These are phyloP conservation scores for Pseudonitzschia multiseries DNA, from an alignment of 108 stramenopile genomes.

Conservation along the genomic window DNA sequence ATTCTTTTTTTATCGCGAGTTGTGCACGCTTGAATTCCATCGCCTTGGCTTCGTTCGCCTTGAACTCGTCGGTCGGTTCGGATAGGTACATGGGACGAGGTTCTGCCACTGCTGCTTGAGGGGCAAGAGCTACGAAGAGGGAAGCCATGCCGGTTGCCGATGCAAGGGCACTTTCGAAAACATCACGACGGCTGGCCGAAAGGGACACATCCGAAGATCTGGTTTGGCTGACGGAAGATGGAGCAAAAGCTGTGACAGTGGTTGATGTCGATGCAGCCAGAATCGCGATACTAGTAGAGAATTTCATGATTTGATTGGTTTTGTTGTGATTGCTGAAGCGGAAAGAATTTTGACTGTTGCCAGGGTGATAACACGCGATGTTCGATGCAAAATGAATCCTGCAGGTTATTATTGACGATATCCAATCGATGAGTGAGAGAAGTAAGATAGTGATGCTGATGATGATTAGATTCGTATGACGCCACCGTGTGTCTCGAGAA, in stretches of 20 bases:
- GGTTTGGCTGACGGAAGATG: not conserved
- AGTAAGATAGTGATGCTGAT: too few species aligned
- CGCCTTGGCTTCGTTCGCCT: constrained; percentile 76
- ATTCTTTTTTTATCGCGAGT: constrained; percentile 59
- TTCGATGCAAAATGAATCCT: too few species aligned
- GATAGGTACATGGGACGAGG: constrained; percentile 64
- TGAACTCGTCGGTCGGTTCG: constrained; percentile 87
- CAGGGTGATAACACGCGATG: too few species aligned
- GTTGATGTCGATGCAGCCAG: not conserved
- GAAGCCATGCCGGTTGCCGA: constrained; percentile 17
- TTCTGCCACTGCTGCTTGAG: constrained; percentile 25
- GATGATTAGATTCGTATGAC: too few species aligned
- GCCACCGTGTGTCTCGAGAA: too few species aligned
- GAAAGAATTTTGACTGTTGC: too few species aligned
- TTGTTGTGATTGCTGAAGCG: too few species aligned
- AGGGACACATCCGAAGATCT: not conserved
- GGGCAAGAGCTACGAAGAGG: constrained; percentile 5
- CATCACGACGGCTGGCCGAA: constrained; percentile 19
- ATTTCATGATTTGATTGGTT: not conserved
- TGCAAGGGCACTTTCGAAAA: constrained; percentile 11
- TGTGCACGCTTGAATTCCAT: constrained; percentile 75
- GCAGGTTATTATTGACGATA: too few species aligned
- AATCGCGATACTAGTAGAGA: constrained; percentile 1
- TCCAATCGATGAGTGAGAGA: too few species aligned
- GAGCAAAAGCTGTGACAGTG: not conserved